Percentiles rank a stretch among this genome's conserved stretches.
These are phyloP conservation scores for Zea luxurians DNA, from an alignment of 176 grass and related monocot genomes.

Conservation along the genomic window DNA sequence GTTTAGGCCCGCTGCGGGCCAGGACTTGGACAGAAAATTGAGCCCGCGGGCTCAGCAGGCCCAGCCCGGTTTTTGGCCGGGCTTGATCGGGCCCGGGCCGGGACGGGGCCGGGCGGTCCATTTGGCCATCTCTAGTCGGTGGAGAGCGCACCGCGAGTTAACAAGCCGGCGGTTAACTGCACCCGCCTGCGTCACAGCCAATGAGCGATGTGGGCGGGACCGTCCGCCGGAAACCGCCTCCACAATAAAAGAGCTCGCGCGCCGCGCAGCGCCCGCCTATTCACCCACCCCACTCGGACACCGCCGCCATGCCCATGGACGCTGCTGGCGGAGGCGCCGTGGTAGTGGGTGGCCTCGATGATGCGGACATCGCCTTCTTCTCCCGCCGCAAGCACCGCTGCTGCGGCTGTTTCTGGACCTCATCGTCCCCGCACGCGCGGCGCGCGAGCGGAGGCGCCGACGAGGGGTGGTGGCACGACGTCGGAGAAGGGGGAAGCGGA, in stretches of 20 bases:
- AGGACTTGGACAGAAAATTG: too few relatives aligned
- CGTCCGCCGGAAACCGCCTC: slow-evolving; percentile 7
- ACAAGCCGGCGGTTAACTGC: background rate
- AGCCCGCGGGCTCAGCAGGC: too few relatives aligned
- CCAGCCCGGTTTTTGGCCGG: too few relatives aligned
- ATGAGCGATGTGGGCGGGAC: background rate
- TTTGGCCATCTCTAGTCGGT: too few relatives aligned
- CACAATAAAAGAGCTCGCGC: slow-evolving; percentile 17
- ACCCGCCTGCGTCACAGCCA: background rate
- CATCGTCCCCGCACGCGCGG: slow-evolving; percentile 28
- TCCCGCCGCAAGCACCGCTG: slow-evolving; percentile 38
- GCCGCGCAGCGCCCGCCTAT: background rate
- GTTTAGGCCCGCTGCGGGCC: too few relatives aligned
- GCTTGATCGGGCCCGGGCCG: too few relatives aligned
- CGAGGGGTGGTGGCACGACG: slow-evolving; percentile 50
- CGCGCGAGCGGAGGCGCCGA: background rate
- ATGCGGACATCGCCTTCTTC: slow-evolving; percentile 51
- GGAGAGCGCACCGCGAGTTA: background rate
- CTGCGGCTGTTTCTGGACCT: slow-evolving; percentile 67
- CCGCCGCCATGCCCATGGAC: slow-evolving; percentile 35
- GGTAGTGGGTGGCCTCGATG: slow-evolving; percentile 19
- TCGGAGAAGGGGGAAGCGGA: background rate
- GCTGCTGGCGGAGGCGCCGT: slow-evolving; percentile 18
- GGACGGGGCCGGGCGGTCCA: too few relatives aligned
- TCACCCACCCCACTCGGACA: background rate